These are phyloP conservation scores for Gigaspora rosea DNA, from an alignment of 192 early-diverging fungal species.

Conservation along the genomic window DNA sequence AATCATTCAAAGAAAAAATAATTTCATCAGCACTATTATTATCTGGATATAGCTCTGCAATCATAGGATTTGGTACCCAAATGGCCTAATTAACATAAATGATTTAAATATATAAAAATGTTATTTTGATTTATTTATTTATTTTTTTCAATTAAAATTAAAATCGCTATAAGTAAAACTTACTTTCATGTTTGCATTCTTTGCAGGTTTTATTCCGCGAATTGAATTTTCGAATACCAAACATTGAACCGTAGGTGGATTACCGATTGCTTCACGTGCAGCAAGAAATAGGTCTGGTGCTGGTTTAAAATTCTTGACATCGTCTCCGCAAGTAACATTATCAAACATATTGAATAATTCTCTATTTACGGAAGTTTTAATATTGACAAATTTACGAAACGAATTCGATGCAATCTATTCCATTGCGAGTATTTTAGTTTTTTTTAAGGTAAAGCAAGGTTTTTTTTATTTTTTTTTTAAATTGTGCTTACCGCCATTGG, in stretches of 20 bases:
- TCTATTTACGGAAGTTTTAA: conserved; percentile 71
- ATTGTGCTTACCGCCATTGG: conserved; percentile 21
- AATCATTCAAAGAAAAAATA: conserved; percentile 63
- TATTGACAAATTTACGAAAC: conserved; percentile 62
- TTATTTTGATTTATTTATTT: no score
- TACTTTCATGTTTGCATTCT: conserved; percentile 78
- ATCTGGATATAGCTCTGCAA: conserved; percentile 44
- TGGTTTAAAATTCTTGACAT: conserved; percentile 84
- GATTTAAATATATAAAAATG: no score
- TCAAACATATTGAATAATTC: conserved; percentile 81
- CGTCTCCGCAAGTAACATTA: conserved; percentile 85
- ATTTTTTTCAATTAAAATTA: neutral
- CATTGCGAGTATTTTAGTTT: neutral
- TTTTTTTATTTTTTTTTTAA: neutral
- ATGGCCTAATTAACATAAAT: conserved; percentile 33
- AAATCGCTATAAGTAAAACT: neutral
- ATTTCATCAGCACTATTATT: conserved; percentile 57
- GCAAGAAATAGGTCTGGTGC: conserved; percentile 87
- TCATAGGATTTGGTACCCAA: conserved; percentile 85
- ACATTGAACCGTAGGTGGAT: conserved; percentile 52
- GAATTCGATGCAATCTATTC: conserved; percentile 85
- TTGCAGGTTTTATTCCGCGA: conserved; percentile 80
- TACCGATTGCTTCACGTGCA: conserved; percentile 46
- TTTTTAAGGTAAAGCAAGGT: neutral
- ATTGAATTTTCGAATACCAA: conserved; percentile 94